A percentile compares a stretch with the other conserved stretches of the same genome.
These are phyloP conservation scores for Myxozyma vanderwaltii DNA, from an alignment of 805 yeast species.

Conservation along the genomic window DNA sequence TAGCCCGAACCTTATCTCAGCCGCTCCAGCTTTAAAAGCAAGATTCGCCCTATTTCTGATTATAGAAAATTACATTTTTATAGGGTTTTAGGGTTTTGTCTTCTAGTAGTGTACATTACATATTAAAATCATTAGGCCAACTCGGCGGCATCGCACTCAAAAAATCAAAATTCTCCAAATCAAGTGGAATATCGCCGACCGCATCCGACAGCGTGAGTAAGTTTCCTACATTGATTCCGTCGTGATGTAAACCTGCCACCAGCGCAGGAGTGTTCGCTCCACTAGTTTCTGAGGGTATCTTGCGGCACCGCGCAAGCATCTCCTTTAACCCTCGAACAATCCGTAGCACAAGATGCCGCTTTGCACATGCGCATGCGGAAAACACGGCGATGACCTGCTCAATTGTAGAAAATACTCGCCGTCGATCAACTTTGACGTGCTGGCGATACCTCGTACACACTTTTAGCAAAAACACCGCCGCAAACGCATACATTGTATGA, in stretches of 20 bases:
- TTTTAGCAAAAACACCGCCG: conserved; percentile 26
- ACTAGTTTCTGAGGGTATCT: not conserved
- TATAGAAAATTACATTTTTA: no score
- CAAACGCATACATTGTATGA: conserved; percentile 30
- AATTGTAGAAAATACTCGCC: conserved; percentile 7
- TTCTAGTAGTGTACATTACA: conserved; percentile 1
- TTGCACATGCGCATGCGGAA: conserved; percentile 14
- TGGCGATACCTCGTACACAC: conserved; percentile 21
- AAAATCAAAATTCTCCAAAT: conserved; percentile 27
- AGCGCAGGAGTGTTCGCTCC: conserved; percentile 7
- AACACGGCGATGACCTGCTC: conserved; percentile 13
- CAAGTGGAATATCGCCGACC: conserved; percentile 7
- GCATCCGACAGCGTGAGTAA: conserved; percentile 3
- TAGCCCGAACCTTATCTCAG: no score
- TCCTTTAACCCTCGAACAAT: conserved; percentile 21
- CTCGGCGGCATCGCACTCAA: conserved; percentile 24
- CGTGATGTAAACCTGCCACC: not conserved
- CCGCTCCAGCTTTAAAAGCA: no score
- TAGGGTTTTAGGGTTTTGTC: no score
- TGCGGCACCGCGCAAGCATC: conserved; percentile 15
- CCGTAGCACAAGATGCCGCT: conserved; percentile 26
- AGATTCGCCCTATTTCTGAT: no score
- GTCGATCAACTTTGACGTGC: conserved; percentile 16
- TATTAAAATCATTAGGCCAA: conserved; percentile 22
- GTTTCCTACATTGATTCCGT: conserved; percentile 1